A percentile compares a stretch with the other conserved stretches of the same genome.
These are phyloP conservation scores for Punctularia strigosozonata DNA, from an alignment of 768 basidiomycete species.

Conservation along the genomic window DNA sequence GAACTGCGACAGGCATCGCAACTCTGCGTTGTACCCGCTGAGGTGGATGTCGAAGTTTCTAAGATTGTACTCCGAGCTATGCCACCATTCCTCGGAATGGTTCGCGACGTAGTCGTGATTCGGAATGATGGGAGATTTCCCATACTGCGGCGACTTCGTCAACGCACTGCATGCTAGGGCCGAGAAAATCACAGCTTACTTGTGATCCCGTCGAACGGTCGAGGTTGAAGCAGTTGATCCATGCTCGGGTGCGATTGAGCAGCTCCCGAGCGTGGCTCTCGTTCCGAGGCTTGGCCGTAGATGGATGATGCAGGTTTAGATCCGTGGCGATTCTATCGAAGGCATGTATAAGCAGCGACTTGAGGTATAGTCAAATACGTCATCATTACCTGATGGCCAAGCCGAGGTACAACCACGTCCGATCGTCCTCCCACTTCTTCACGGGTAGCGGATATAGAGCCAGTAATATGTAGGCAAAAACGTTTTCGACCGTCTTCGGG, in stretches of 20 bases:
- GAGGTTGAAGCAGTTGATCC: slow-evolving; percentile 85
- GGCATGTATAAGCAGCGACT: slow-evolving; percentile 3
- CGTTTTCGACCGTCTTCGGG: slow-evolving; percentile 74
- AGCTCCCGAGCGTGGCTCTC: slow-evolving; percentile 78
- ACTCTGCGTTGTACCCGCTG: slow-evolving; percentile 65
- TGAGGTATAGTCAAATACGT: slow-evolving; percentile 1
- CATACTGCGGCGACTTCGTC: too few species aligned
- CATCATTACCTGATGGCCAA: slow-evolving; percentile 64
- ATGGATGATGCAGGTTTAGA: slow-evolving; percentile 75
- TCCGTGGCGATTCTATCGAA: slow-evolving; percentile 71
- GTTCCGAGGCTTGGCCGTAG: slow-evolving; percentile 60
- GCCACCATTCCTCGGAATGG: slow-evolving; percentile 64
- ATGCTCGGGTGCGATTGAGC: slow-evolving; percentile 81
- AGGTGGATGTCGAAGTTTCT: slow-evolving; percentile 70
- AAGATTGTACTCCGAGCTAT: slow-evolving; percentile 54
- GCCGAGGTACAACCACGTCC: slow-evolving; percentile 84
- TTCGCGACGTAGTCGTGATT: slow-evolving; percentile 67
- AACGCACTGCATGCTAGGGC: too few species aligned
- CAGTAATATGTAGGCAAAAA: slow-evolving; percentile 71
- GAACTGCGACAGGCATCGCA: slow-evolving; percentile 54
- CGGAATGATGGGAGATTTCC: slow-evolving; percentile 72
- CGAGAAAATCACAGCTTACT: too few species aligned
- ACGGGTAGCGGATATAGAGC: slow-evolving; percentile 69
- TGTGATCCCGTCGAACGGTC: slow-evolving; percentile 80
- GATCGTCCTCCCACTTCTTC: slow-evolving; percentile 79